These are phyloP conservation scores for Monilinia vaccinii-corymbosi DNA, from an alignment of 2,329 filamentous ascomycete species.

Conservation along the genomic window DNA sequence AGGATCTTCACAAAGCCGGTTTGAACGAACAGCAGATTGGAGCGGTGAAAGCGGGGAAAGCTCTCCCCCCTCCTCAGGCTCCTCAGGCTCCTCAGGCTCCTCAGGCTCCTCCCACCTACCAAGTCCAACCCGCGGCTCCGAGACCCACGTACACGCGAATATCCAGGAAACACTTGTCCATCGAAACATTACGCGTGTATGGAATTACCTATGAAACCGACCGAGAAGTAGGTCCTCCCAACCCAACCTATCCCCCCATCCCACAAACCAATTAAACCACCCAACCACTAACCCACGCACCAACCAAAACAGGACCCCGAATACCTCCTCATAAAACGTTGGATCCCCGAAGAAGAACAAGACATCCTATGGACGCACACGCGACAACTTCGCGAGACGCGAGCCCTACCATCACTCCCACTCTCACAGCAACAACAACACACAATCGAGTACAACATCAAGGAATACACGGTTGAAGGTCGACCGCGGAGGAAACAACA, in stretches of 20 bases:
- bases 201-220: slow-evolving; percentile 51
- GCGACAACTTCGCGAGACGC: slow-evolving; percentile 37
- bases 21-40: slow-evolving; percentile 50
- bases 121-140: slow-evolving; percentile 15
- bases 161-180: slow-evolving; percentile 50
- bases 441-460: slow-evolving; percentile 17
- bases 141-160: slow-evolving; percentile 55
- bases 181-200: slow-evolving; percentile 49
- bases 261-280: not conserved
- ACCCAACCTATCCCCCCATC: not conserved
- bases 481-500: slow-evolving; percentile 25
- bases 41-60: slow-evolving; percentile 40
- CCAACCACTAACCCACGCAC: not conserved
- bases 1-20: slow-evolving; percentile 49
- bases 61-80: not conserved
- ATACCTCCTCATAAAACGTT: slow-evolving; percentile 64
- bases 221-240: not conserved
- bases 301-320: slow-evolving; percentile 52
- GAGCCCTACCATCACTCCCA: too few relatives aligned
- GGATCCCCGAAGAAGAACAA: slow-evolving; percentile 63
- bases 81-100: not conserved
- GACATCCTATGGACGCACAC: slow-evolving; percentile 67
- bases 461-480: slow-evolving; percentile 24
- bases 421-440: not conserved
- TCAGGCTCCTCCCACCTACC: slow-evolving; percentile 11